Percentiles rank a stretch among this genome's conserved stretches.
Evolutionary conservation across 805 yeast genomes (phyloP).

Genomic region (Yarrowia sp.): DNA sequence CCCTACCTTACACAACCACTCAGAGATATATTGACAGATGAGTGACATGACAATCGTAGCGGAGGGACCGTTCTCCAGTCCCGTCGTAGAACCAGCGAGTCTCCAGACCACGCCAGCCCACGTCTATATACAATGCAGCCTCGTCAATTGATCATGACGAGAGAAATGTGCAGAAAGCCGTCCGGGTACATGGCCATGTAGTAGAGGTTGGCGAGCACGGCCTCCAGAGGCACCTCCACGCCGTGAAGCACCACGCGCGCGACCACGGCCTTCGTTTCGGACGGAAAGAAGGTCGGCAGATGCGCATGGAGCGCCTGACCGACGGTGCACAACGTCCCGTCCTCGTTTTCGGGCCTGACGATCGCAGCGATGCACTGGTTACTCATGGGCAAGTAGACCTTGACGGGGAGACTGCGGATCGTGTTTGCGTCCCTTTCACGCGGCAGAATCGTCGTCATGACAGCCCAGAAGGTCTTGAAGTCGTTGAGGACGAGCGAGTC

Average conservation of each 20-base stretch:
- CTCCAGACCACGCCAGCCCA: no score
- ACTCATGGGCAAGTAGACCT: conserved; percentile 39
- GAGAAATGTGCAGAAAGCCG: conserved; percentile 60
- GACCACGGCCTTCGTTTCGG: conserved; percentile 40
- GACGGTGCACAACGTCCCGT: conserved; percentile 38
- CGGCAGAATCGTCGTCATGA: conserved; percentile 34
- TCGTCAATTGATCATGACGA: conserved; percentile 41
- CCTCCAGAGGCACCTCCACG: conserved; percentile 46
- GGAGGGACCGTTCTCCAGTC: no score
- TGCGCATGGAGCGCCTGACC: conserved; percentile 44
- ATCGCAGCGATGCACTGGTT: conserved; percentile 42
- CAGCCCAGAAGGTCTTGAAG: conserved; percentile 35
- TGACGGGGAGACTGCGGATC: conserved; percentile 37
- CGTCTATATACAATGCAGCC: conserved; percentile 20
- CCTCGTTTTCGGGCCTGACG: conserved; percentile 30
- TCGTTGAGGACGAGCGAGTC: conserved; percentile 41
- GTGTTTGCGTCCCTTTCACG: conserved; percentile 13
- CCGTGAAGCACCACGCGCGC: conserved; percentile 57
- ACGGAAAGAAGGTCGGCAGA: conserved; percentile 50
- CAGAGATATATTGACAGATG: no score
- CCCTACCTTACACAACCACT: no score
- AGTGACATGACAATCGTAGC: no score
- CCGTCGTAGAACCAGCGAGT: no score
- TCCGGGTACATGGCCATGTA: conserved; percentile 51
- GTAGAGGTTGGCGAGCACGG: conserved; percentile 50